Percentiles rank a stretch among this genome's conserved stretches.
These are phyloP conservation scores for Teunomyces panamensis DNA, from an alignment of 805 yeast species.

Conservation along the genomic window DNA sequence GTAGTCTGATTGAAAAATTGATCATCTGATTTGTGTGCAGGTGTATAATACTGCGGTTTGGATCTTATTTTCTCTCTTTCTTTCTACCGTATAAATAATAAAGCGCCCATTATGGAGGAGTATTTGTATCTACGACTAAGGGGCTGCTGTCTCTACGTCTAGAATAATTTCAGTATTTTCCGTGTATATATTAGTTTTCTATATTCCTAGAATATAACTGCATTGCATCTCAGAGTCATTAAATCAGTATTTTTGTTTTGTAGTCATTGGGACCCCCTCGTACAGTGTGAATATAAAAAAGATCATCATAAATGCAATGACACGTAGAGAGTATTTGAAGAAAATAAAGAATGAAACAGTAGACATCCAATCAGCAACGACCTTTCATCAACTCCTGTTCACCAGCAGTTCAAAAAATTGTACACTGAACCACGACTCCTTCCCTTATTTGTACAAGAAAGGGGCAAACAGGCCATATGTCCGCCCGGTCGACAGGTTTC, in stretches of 20 bases:
- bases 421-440: constrained; percentile 56
- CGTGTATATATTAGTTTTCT: background rate
- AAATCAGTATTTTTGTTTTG: constrained; percentile 49
- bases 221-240: constrained; percentile 42
- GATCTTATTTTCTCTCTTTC: background rate
- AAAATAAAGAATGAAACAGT: constrained; percentile 17
- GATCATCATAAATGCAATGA: constrained; percentile 37
- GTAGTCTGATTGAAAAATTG: constrained; percentile 7
- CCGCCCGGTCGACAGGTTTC: constrained; percentile 52
- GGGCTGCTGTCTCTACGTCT: too few species aligned
- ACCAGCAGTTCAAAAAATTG: constrained; percentile 46
- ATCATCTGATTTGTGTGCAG: constrained; percentile 6
- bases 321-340: constrained; percentile 8
- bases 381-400: constrained; percentile 51
- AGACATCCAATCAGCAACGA: constrained; percentile 33
- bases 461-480: constrained; percentile 41
- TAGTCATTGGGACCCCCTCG: constrained; percentile 42
- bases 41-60: background rate
- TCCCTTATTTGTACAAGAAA: constrained; percentile 37
- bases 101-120: too few species aligned
- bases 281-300: constrained; percentile 56
- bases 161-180: background rate
- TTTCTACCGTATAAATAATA: background rate
- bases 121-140: too few species aligned
- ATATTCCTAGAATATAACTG: background rate